Evolutionary conservation across 352 stramenopile genomes (phyloP), one percentile per base, ranked within the genome.

Genomic region (Nothophytophthora sp.): DNA sequence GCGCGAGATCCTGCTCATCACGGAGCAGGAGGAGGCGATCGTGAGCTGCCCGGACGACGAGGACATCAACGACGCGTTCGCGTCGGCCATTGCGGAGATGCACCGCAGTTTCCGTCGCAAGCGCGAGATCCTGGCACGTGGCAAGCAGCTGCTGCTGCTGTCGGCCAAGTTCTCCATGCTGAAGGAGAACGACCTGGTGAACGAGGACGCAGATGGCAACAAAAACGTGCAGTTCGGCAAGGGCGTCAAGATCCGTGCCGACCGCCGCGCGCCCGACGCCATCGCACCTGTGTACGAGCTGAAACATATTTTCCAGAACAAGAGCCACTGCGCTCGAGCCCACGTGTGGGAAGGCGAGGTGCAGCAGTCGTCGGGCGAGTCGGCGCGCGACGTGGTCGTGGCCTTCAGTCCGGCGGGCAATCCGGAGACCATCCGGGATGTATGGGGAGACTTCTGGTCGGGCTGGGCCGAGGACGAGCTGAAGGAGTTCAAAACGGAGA

Each of bases 81-180:
- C 81, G 0, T 83, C 80, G 13, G 73, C 80, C 32, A 67, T 95
- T 56, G 71, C 78, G 1, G 70, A 88, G 24, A 70, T 90, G 67
- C 84, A 95, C 38, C 81, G 81, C 43, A 76, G 85, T 18, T 95
- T 91, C 45, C 73, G 75, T 22, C 73, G 70, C 43, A 86, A 76
- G 46, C 80, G 79, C 22, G 68, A 88, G 52, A 92, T 95, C 56
- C 37, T 95, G 37, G 64, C 76, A n/a, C 83, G 82, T 38, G 76
- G 76, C 22, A 95, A 95, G 59, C 66, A 87, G 45, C 50, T 95
- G 9, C 39, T 95, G 37, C 59, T 95, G 29, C 63, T 95, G 12
- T 90, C 84, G 44, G 84, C 84, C 48, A 95, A 95, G 47, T 95
- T 95, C 27, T 88, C 80, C 11, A 95, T 95, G 84, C 76, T 92